Conservation (phyloP, 2,329 filamentous ascomycete genomes). For the Sporothrix dimorphospora region DNA sequence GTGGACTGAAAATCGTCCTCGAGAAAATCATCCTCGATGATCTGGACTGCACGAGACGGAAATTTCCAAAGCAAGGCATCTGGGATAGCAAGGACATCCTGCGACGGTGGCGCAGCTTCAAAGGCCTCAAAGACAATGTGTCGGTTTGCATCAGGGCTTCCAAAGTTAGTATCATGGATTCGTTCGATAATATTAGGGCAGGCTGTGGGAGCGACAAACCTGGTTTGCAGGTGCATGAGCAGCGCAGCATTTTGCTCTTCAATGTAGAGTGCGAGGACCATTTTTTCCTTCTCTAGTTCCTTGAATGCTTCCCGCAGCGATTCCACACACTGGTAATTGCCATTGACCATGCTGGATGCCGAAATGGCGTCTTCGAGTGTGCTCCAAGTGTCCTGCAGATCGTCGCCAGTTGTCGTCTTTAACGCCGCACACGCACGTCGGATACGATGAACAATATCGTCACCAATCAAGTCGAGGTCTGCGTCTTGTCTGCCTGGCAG, state of each 20-base stretch:
- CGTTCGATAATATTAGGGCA: too few relatives aligned
- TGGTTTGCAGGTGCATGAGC: constrained; percentile 35
- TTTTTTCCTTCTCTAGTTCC: neutral
- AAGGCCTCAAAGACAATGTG: constrained; percentile 57
- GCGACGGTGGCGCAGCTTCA: constrained; percentile 59
- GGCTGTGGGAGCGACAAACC: neutral
- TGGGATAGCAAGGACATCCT: constrained; percentile 55
- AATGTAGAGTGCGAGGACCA: constrained; percentile 27
- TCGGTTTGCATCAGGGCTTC: constrained; percentile 4
- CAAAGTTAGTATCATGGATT: neutral
- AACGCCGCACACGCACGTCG: neutral
- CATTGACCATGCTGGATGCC: neutral
- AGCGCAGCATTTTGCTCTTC: constrained; percentile 41
- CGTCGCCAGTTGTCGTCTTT: neutral
- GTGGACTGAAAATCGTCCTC: constrained; percentile 48
- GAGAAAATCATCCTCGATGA: constrained; percentile 45
- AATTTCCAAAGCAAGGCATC: constrained; percentile 62
- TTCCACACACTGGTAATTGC: neutral
- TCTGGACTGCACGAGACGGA: constrained; percentile 55
- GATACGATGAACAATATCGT: neutral
- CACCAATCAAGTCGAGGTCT: neutral
- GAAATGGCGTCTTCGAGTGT: neutral
- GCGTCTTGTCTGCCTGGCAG: neutral
- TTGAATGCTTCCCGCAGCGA: neutral
- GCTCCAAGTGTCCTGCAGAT: neutral